Evolutionary conservation across 2,329 filamentous ascomycete genomes (phyloP), one percentile per base, ranked within the genome.

Genomic region (Harringtonia aguacate): DNA sequence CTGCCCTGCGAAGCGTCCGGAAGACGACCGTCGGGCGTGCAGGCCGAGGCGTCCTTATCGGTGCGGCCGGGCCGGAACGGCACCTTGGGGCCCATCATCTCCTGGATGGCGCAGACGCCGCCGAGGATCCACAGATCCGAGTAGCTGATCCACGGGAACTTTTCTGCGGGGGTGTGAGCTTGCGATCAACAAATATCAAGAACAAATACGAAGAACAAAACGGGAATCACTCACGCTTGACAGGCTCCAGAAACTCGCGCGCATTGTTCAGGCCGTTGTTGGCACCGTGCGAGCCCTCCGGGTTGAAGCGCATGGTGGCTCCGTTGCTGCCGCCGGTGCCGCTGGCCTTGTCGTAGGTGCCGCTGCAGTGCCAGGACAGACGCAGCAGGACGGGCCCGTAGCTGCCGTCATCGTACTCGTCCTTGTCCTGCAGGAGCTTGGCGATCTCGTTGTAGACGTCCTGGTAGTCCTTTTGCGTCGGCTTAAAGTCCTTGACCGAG

Each of bases 71-170:
- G 86, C 57, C 90, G 78, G 82, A 80, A 98, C 48, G 88, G 86
- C 55, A 98, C 80, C 56, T 72, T 68, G 50, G 90, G 90, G 8
- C 90, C 90, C 61, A 89, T 79, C 82, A 95, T 90, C 69, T 98
- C 90, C 70, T 97, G 90, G 61, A 97, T 80, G 53, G 89, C 86
- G 61, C 73, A 77, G 52, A 92, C 80, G 59, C 87, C 92, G 43
- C 68, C 82, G 45, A 98, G 79, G 49, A 92, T 97, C 92, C 90
- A 97, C 54, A 98, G 82, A 61, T 98, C 90, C 14, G 88, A 94
- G 76, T 95, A 94, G 50, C 76, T 75, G 67, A 97, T 95, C 92
- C 90, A 97, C 41, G 90, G 89, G 76, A 86, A 89, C 66, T 89
- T 80, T 54, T 73, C 76, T 77, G 52, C 50, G 15, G 24, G n/a